Conservation (phyloP, 83 land plant genomes). For the Picea mariana region DNA sequence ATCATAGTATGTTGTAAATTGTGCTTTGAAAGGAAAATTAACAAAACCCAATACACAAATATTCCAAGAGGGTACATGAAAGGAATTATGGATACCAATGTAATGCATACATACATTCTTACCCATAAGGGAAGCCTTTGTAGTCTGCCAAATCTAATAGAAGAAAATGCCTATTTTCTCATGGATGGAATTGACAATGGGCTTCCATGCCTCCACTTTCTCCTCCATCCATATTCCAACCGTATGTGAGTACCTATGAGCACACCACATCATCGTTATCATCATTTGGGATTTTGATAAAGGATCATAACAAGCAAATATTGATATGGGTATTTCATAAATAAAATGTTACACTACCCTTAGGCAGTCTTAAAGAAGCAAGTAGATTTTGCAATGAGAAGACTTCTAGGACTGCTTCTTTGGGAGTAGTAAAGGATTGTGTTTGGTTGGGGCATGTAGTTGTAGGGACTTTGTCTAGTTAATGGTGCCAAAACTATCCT, state of each 20-base stretch:
- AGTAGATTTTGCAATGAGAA: constrained; percentile 54
- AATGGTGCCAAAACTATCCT: too few relatives aligned
- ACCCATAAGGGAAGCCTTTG: constrained; percentile 23
- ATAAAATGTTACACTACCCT: constrained; percentile 29
- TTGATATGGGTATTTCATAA: too few relatives aligned
- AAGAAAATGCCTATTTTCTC: constrained; percentile 55
- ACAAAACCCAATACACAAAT: too few relatives aligned
- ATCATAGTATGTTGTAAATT: too few relatives aligned
- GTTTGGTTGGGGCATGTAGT: neutral
- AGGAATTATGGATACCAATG: too few relatives aligned
- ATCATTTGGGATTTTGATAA: too few relatives aligned
- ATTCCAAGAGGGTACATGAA: too few relatives aligned
- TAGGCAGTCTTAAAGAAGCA: constrained; percentile 45
- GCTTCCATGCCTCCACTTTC: neutral
- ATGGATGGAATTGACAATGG: neutral
- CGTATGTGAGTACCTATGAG: too few relatives aligned
- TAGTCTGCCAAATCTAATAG: constrained; percentile 50
- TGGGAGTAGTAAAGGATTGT: constrained; percentile 65
- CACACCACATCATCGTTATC: too few relatives aligned
- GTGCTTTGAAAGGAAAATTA: too few relatives aligned
- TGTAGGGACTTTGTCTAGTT: too few relatives aligned
- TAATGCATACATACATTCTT: neutral
- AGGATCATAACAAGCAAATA: too few relatives aligned
- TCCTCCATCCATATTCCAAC: neutral
- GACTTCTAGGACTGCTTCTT: constrained; percentile 47